Evolutionary conservation across 805 yeast species (phyloP).

Genomic region (Metschnikowia aberdeeniae): DNA sequence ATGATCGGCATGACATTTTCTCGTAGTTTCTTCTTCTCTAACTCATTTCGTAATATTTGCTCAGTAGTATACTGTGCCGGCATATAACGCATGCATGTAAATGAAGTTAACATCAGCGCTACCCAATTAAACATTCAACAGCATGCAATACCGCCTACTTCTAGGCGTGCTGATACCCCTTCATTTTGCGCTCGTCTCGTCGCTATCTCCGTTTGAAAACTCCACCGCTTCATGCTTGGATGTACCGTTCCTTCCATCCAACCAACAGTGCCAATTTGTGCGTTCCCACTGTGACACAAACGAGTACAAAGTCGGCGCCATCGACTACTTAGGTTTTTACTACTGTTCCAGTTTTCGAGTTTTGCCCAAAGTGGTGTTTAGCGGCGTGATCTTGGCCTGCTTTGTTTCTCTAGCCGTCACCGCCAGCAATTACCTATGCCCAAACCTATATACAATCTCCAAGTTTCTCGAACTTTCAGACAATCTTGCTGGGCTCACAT

Average conservation of each 20-base stretch:
- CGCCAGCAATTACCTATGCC: constrained; percentile 79
- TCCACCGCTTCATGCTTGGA: constrained; percentile 10
- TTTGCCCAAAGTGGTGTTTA: constrained; percentile 16
- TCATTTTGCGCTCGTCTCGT: not conserved
- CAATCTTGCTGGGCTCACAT: constrained; percentile 77
- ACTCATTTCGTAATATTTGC: not conserved
- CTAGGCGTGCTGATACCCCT: constrained; percentile 1
- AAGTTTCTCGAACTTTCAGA: constrained; percentile 61
- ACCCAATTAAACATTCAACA: not conserved
- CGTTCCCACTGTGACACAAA: constrained; percentile 27
- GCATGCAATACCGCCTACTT: not conserved
- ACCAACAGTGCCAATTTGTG: constrained; percentile 38
- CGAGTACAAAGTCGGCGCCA: constrained; percentile 27
- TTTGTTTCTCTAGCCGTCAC: constrained; percentile 69
- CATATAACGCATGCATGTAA: too few relatives aligned
- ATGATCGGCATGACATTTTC: constrained; percentile 51
- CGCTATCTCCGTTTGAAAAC: constrained; percentile 4
- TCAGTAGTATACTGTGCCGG: not conserved
- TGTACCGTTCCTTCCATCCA: constrained; percentile 6
- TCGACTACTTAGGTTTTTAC: constrained; percentile 36
- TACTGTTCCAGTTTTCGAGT: constrained; percentile 22
- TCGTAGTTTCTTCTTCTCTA: not conserved
- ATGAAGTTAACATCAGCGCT: too few relatives aligned
- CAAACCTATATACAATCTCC: constrained; percentile 69
- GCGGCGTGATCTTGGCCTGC: constrained; percentile 33